A percentile compares a stretch with the other conserved stretches of the same genome.
These are phyloP conservation scores for Metschnikowia borealis DNA, from an alignment of 805 yeast species.

Conservation along the genomic window DNA sequence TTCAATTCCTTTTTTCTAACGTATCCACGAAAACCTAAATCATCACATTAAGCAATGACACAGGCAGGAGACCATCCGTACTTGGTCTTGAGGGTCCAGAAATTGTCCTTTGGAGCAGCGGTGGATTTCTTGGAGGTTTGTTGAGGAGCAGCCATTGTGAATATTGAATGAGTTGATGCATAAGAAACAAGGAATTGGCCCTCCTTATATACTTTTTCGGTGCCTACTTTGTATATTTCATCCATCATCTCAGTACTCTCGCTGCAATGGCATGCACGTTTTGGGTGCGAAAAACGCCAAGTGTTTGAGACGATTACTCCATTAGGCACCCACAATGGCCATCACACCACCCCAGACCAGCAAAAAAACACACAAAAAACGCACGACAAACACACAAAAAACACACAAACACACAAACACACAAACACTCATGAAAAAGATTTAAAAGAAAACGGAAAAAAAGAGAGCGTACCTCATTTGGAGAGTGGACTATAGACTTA, in stretches of 20 bases:
- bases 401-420: no score
- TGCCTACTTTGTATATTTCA: no score
- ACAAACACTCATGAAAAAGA: no score
- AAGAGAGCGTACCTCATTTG: no score
- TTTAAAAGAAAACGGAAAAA: no score
- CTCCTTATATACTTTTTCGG: background rate
- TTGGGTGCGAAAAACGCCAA: background rate
- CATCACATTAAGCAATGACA: conserved; percentile 6
- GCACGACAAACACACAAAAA: no score
- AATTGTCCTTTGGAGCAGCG: conserved; percentile 11
- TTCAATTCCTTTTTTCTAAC: no score
- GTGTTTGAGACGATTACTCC: background rate
- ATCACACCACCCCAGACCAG: background rate
- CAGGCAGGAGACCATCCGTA: conserved; percentile 12
- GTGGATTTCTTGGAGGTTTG: conserved; percentile 4
- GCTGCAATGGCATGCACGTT: background rate
- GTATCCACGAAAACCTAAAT: no score
- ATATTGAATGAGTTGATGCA: background rate
- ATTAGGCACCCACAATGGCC: background rate
- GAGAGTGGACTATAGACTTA: no score
- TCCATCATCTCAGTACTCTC: background rate
- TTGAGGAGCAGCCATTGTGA: conserved; percentile 12
- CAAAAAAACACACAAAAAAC: no score
- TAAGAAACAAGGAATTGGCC: background rate
- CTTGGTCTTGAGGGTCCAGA: conserved; percentile 7